These are phyloP conservation scores for Talaromyces sp. DNA, from an alignment of 2,329 filamentous ascomycete genomes.

Conservation along the genomic window DNA sequence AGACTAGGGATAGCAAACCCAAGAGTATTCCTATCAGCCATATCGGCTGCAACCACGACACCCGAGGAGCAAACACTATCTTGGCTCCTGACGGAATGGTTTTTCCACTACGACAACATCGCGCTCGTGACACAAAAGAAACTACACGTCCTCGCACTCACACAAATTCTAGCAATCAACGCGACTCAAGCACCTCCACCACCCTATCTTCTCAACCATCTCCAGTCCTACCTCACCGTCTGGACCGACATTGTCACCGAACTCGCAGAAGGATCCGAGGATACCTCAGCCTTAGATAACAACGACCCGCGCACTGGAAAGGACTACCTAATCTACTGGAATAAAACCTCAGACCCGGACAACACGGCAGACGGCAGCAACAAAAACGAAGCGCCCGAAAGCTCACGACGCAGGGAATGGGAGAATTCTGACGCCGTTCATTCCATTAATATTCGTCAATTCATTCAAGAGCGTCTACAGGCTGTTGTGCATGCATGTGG, in stretches of 20 bases:
- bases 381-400: slow-evolving; percentile 37
- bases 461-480: slow-evolving; percentile 39
- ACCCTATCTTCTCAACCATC: slow-evolving; percentile 36
- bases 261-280: slow-evolving; percentile 38
- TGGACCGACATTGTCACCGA: slow-evolving; percentile 46
- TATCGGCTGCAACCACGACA: slow-evolving; percentile 32
- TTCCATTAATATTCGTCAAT: slow-evolving; percentile 41
- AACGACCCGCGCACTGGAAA: slow-evolving; percentile 22
- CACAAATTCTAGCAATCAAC: slow-evolving; percentile 39
- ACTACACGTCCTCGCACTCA: slow-evolving; percentile 43
- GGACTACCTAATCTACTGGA: slow-evolving; percentile 17
- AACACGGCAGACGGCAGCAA: slow-evolving; percentile 15
- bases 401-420: slow-evolving; percentile 36
- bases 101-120: slow-evolving; percentile 46
- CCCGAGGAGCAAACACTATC: slow-evolving; percentile 28
- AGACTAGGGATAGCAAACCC: slow-evolving; percentile 72
- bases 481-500: slow-evolving; percentile 37
- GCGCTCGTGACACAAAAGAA: slow-evolving; percentile 45
- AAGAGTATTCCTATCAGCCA: slow-evolving; percentile 55
- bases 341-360: slow-evolving; percentile 19
- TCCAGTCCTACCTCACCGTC: slow-evolving; percentile 44
- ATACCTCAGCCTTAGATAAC: slow-evolving; percentile 25
- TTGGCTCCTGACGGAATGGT: slow-evolving; percentile 47
- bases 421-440: slow-evolving; percentile 39
- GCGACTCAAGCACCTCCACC: slow-evolving; percentile 36